Base-by-base conservation (phyloP, 441 rosid species). In the Adansonia rubrostipa region DNA sequence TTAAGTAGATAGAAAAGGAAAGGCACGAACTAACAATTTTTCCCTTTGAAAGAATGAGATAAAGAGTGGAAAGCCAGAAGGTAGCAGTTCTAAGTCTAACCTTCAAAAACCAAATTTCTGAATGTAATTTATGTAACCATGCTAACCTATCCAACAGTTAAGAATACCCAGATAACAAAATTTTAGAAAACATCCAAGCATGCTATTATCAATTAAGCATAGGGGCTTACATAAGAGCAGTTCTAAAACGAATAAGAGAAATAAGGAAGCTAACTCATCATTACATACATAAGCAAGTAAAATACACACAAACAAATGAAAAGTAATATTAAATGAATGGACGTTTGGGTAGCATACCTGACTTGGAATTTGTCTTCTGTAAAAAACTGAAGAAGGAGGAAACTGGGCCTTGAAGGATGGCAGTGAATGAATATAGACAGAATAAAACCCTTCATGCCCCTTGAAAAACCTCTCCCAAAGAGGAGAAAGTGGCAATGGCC, bases 401-500 rank as follows among this genome's bases (percentile, higher is more conserved):
- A 89, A 89, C 71, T 86, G 76, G 60, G 89, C 76, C 22, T 82
- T 85, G 75, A 81, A 96, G 1, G 95, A 83, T 4, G 99, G 98
- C 84, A 87, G 82, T 0, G 99, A 88, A 82, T 96, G 99, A 78
- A 96, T 22, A 77, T 96, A 96, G 77, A 93, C 85, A 0, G 97
- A 92, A 83, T 90, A 93, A 63, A 82, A 78, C 78, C 86, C 92
- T 76, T 89, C 87, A 66, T 93, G 88, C 58, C 95, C 98, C 78
- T 85, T 88, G 9, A 96, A 78, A 84, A 93, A 93, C 85, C 90
- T 92, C 86, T 96, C 99, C 99, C 98, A 96, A 51, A 96, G 88
- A 72, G 89, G 86, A 69, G 90, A 89, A 73, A 96, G 88, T 7
- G 99, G 99, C 86, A 96, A 77, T 5, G 99, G 94, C 15, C 99